Conservation (phyloP, 2,329 filamentous ascomycete genomes). For the Lasiodiplodia sp. region DNA sequence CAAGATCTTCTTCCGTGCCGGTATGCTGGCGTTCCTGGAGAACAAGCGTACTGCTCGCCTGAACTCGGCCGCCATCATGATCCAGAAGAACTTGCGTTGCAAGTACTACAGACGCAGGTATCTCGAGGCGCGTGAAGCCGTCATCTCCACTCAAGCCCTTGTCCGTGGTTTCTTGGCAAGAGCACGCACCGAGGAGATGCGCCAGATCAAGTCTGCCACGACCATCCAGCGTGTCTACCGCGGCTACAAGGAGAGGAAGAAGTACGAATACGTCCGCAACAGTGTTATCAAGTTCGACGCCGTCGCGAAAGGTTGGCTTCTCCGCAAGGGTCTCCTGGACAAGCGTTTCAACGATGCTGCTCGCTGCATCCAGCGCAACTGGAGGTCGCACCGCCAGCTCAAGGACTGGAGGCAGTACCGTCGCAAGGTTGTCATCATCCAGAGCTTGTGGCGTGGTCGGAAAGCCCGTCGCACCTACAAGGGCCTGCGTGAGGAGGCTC, state of each 20-base stretch:
- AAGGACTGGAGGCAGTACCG: constrained; percentile 87
- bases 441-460: constrained; percentile 92
- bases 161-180: constrained; percentile 81
- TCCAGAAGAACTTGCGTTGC: constrained; percentile 95
- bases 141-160: constrained; percentile 80
- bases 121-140: constrained; percentile 81
- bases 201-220: constrained; percentile 85
- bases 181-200: constrained; percentile 78
- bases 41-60: constrained; percentile 89
- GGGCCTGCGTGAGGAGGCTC: constrained; percentile 88
- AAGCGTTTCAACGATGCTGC: constrained; percentile 92
- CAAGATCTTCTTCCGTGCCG: constrained; percentile 99
- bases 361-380: constrained; percentile 86
- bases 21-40: constrained; percentile 98
- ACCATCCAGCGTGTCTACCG: constrained; percentile 96
- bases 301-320: constrained; percentile 87
- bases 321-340: constrained; percentile 91
- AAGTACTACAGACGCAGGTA: constrained; percentile 96
- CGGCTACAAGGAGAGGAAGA: constrained; percentile 86
- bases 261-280: constrained; percentile 78
- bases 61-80: constrained; percentile 95
- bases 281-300: constrained; percentile 90
- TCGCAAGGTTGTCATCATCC: constrained; percentile 85
- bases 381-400: constrained; percentile 81
- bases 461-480: constrained; percentile 85